phyloP scores from a whole-genome alignment of 495 filamentous ascomycete genomes.

The Cudoniella acicularis region DNA sequence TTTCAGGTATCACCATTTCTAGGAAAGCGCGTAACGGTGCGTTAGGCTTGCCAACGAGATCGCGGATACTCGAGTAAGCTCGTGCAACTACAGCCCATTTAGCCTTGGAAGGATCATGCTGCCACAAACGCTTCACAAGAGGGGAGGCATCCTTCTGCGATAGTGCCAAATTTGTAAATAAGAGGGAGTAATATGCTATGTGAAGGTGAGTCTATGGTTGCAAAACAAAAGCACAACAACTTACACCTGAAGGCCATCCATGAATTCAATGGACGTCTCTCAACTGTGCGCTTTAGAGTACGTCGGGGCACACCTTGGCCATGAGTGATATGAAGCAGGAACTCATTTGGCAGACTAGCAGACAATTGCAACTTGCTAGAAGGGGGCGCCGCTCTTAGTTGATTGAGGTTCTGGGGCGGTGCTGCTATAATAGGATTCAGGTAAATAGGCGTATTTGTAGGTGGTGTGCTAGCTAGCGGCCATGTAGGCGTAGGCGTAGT shows the following conservation, averaged over 20 bases:
- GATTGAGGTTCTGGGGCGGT: no score
- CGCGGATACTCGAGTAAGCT: conserved; percentile 47
- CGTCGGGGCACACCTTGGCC: no score
- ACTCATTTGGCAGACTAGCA: no score
- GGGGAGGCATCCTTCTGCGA: conserved; percentile 45
- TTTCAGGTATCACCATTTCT: conserved; percentile 29
- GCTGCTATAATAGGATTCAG: no score
- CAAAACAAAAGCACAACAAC: conserved; percentile 8
- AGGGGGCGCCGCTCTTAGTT: no score
- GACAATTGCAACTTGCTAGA: no score
- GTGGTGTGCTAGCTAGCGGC: no score
- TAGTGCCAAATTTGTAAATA: conserved; percentile 35
- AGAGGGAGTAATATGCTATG: conserved; percentile 36
- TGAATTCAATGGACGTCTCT: no score
- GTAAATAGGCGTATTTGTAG: no score
- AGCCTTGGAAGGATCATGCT: conserved; percentile 38
- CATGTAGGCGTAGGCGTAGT: no score
- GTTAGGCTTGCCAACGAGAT: conserved; percentile 33
- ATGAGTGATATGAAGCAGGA: no score
- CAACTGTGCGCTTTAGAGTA: no score
- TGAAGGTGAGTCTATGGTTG: conserved; percentile 14
- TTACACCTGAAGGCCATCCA: conserved; percentile 48
- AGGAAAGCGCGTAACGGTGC: conserved; percentile 38
- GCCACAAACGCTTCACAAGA: conserved; percentile 40
- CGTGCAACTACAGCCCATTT: conserved; percentile 47